Evolutionary conservation across 1,139 yeast species (phyloP), one percentile per base, ranked within the genome.

Genomic region (Protomyces arabidopsidicola): DNA sequence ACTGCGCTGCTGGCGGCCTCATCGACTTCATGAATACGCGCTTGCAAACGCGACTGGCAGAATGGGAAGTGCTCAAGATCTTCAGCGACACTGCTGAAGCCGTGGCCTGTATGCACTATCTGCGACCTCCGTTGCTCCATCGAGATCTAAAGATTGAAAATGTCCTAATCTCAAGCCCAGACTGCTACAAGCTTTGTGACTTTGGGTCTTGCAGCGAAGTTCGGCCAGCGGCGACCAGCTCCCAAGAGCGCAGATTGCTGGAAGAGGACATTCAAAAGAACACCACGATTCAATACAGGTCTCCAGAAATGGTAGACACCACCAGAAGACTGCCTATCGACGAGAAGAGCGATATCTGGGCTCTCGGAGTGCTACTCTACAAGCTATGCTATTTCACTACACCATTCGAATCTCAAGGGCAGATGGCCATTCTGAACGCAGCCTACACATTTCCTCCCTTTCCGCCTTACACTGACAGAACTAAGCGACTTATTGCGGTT

Each of bases 271-370:
- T 93, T 65, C 84, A 88, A 78, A 86, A 86, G 68, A 95, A 93
- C 74, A 93, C 98, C 0, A 93, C 98, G 1, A 96, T 97, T n/a
- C 98, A 93, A 74, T 93, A 93, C 75, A 80, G 98, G 69, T 82
- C 96, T 1, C 98, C 98, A 0, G 98, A 93, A 75, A 93, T 93
- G 98, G 82, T 95, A 63, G 98, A 93, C 75, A 79, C 93, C 53
- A 83, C 87, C 68, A 81, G 87, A 67, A 89, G 95, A 2, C 81
- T 87, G 66, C 95, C 98, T 2, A 88, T 93, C 67, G 96, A 91
- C 75, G 98, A 93, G 72, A 93, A 93, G 74, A 84, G 91, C 67
- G 98, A 93, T 75, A 85, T 93, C 39, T 93, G 98, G 98, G 98
- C 98, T 0, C 77, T 93, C 65, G 98, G 98, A 14, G 84, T 91